Percentiles rank a stretch among this genome's conserved stretches.
phyloP scores from a whole-genome alignment of 768 basidiomycete species.

The Lactarius deliciosus region DNA sequence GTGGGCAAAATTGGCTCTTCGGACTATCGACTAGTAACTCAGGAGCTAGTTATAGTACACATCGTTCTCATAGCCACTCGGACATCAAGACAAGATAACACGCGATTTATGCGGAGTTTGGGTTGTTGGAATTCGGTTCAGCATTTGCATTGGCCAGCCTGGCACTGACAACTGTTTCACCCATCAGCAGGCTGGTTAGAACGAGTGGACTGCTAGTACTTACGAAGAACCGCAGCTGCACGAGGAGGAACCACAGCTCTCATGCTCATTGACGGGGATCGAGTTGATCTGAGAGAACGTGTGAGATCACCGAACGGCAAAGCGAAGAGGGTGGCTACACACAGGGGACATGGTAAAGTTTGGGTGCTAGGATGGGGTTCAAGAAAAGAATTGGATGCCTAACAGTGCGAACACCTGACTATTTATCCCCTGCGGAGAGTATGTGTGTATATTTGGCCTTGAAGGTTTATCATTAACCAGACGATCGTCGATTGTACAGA shows the following conservation, averaged over 20 bases:
- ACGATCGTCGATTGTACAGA: too few species aligned
- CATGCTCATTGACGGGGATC: slow-evolving; percentile 6
- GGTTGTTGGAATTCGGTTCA: background rate
- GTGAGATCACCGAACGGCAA: background rate
- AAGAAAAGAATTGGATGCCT: background rate
- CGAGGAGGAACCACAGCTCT: background rate
- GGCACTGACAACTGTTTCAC: slow-evolving; percentile 2
- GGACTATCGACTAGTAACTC: too few species aligned
- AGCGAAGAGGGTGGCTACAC: background rate
- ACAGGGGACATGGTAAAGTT: background rate
- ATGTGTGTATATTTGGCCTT: background rate
- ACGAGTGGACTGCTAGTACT: background rate
- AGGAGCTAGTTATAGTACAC: background rate
- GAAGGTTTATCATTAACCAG: background rate
- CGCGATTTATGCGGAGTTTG: background rate
- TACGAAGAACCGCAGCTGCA: slow-evolving; percentile 4
- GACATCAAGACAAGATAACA: background rate
- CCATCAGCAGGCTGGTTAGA: background rate
- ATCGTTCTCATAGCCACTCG: background rate
- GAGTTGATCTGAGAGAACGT: background rate
- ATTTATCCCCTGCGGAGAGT: background rate
- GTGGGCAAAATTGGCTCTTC: too few species aligned
- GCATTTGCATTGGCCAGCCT: slow-evolving; percentile 13
- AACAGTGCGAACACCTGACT: background rate
- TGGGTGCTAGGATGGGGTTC: background rate